Evolutionary conservation across 495 filamentous ascomycete species (phyloP).

Genomic region (Tuber microsphaerosporum): DNA sequence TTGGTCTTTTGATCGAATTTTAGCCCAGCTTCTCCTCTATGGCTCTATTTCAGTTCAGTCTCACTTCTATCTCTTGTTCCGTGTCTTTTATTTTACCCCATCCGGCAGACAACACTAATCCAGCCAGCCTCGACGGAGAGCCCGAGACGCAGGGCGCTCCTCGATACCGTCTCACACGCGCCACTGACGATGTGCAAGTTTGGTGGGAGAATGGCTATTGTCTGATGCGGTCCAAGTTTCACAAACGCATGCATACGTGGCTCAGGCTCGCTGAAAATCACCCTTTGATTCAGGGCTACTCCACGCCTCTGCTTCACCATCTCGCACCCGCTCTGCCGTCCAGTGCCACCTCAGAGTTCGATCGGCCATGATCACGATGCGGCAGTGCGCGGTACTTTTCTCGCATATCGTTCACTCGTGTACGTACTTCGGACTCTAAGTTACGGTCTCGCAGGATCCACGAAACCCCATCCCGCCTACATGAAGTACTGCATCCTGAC

Average conservation of each 20-base stretch:
- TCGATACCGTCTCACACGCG: background rate
- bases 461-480: background rate
- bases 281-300: background rate
- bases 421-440: background rate
- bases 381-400: background rate
- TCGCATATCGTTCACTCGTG: background rate
- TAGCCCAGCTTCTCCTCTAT: background rate
- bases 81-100: background rate
- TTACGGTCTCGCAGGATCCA: background rate
- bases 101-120: background rate
- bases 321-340: background rate
- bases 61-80: background rate
- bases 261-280: background rate
- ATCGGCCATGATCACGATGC: background rate
- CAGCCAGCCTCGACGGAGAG: background rate
- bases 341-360: background rate
- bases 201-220: background rate
- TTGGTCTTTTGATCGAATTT: background rate
- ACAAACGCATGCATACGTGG: background rate
- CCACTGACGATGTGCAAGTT: background rate
- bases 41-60: background rate
- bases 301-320: background rate
- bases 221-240: background rate
- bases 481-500: background rate
- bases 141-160: background rate